Base-by-base conservation (phyloP, 495 filamentous ascomycete species). In the Monascus purpureus region DNA sequence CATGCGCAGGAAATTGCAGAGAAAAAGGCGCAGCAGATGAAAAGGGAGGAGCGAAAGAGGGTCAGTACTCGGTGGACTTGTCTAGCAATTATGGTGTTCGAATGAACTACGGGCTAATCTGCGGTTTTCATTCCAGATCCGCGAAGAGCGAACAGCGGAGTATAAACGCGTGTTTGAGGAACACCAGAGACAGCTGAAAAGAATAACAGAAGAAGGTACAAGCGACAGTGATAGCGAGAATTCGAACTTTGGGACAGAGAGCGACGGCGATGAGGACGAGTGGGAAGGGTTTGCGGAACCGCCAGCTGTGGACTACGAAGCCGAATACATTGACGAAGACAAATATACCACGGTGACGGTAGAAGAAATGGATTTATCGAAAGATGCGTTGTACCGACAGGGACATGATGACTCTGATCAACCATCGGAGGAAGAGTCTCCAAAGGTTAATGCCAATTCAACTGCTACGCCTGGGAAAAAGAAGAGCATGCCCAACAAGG, bases 271-370 rank as follows among this genome's bases (percentile, higher is more conserved):
- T 3, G 57, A 58, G 8, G 70, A 73, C 7, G 76, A 70, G 42
- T 80, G 72, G 74, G 63, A 66, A 15, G 80, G 79, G 1, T 55
- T 77, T 34, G 61, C 40, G 31, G 74, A 79, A 28, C 55, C 67
- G 7, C 65, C 67, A 3, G 62, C 65, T 3, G 53, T 92, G 13
- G 73, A 87, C 49, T 73, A 78, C 42, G 84, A 95, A 46, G 87
- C 88, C 33, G 86, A 94, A 55, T 97, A 93, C 57, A 71, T 94
- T 37, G 90, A 97, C 55, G 90, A 96, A 53, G 88, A 94, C 46
- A 80, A 79, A 52, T 92, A 82, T 47, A 93, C 88, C 12, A 92
- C 81, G 2, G 90, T 97, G 17, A 94, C 83, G 0, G 73, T 97
- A 0, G 85, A 94, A 50, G 78, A 79, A n/a, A 84, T 97, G 49